Evolutionary conservation across 2,329 filamentous ascomycete genomes (phyloP).

Genomic region (Paradendryphiella salina): DNA sequence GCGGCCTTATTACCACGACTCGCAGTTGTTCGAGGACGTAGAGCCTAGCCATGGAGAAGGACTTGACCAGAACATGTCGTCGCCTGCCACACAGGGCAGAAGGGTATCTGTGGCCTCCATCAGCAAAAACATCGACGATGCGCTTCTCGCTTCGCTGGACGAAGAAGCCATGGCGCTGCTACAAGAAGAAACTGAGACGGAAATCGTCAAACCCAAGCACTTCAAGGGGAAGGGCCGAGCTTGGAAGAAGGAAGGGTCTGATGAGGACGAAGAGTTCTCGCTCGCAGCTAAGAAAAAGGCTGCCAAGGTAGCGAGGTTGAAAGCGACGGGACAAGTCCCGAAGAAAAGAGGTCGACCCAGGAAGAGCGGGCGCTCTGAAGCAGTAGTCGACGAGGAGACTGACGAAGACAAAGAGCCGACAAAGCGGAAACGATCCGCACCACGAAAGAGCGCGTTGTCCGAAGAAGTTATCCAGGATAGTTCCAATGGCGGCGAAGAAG

Average conservation of each 20-base stretch:
- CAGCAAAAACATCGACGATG: conserved; percentile 15
- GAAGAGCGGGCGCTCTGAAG: conserved; percentile 27
- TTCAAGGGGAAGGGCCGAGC: conserved; percentile 41
- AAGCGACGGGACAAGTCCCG: conserved; percentile 17
- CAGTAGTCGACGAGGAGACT: conserved; percentile 19
- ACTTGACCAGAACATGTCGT: conserved; percentile 6
- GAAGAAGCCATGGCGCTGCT: conserved; percentile 20
- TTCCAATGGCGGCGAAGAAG: conserved; percentile 7
- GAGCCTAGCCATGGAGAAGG: conserved; percentile 14
- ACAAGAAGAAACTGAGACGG: conserved; percentile 16
- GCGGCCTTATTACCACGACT: conserved; percentile 42
- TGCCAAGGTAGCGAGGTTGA: conserved; percentile 20
- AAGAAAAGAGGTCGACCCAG: conserved; percentile 28
- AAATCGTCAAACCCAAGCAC: conserved; percentile 24
- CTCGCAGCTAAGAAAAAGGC: conserved; percentile 27
- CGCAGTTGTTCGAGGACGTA: conserved; percentile 35
- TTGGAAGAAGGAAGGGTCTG: conserved; percentile 39
- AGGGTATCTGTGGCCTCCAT: conserved; percentile 19
- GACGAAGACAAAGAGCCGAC: conserved; percentile 15
- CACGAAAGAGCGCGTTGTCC: conserved; percentile 25
- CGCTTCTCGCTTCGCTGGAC: conserved; percentile 15
- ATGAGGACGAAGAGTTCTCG: conserved; percentile 39
- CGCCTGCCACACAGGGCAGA: conserved; percentile 15
- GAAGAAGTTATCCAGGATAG: conserved; percentile 26
- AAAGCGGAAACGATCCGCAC: conserved; percentile 15